phyloP scores from a whole-genome alignment of 2,329 filamentous ascomycete genomes.

The Verticillium klebahnii region DNA sequence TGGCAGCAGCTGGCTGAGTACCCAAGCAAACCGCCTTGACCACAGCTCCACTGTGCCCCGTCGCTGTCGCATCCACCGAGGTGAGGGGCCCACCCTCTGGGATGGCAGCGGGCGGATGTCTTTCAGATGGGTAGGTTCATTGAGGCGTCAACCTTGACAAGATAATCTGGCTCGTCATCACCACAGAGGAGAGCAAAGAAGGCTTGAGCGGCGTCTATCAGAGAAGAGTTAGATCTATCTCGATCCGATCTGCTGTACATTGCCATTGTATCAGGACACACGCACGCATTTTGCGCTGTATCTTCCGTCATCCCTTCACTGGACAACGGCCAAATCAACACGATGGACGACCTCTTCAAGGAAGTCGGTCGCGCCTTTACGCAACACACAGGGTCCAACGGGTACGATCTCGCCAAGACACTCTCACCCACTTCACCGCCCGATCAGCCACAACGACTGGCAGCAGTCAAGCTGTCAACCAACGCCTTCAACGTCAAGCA shows the following conservation, averaged over 20 bases:
- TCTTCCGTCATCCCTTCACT: not conserved
- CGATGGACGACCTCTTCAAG: conserved; percentile 69
- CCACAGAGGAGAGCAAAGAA: not conserved
- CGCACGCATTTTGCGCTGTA: not conserved
- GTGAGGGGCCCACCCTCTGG: not conserved
- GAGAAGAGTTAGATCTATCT: not conserved
- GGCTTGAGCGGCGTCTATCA: not conserved
- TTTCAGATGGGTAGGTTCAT: not conserved
- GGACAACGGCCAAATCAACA: conserved; percentile 17
- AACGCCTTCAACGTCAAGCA: conserved; percentile 60
- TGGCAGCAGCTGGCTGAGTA: not conserved
- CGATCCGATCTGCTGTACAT: not conserved
- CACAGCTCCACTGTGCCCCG: not conserved
- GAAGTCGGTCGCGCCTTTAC: conserved; percentile 70
- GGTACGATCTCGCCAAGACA: conserved; percentile 68
- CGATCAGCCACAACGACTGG: conserved; percentile 60
- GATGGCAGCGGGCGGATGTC: not conserved
- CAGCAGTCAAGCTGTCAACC: conserved; percentile 66
- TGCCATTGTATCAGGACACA: not conserved
- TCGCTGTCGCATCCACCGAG: not conserved
- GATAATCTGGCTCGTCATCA: not conserved
- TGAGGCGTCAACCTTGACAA: not conserved
- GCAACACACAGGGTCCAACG: conserved; percentile 61
- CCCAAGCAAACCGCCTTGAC: not conserved
- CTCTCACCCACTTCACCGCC: conserved; percentile 66